These are phyloP conservation scores for Homolaphlyctis polyrhiza DNA, from an alignment of 371 early-diverging fungal species.

Conservation along the genomic window DNA sequence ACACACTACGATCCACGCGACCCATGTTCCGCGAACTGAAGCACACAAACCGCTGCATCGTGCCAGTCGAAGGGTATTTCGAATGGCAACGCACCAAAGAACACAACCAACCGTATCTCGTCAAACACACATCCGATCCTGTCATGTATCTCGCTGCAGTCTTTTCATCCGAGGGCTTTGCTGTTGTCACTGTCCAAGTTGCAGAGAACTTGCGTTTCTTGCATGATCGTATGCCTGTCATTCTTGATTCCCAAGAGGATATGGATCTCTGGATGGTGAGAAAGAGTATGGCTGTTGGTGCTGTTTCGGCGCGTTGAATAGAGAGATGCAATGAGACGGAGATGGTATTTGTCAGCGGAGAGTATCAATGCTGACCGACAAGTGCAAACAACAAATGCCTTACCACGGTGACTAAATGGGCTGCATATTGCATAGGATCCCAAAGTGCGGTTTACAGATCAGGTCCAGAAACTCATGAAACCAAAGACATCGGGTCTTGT, in stretches of 20 bases:
- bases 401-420: too few relatives aligned
- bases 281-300: too few relatives aligned
- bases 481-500: too few relatives aligned
- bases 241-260: conserved; percentile 47
- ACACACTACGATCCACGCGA: neutral
- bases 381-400: too few relatives aligned
- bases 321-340: too few relatives aligned
- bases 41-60: conserved; percentile 1
- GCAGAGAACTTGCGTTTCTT: conserved; percentile 44
- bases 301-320: too few relatives aligned
- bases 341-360: too few relatives aligned
- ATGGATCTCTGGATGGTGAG: conserved; percentile 58
- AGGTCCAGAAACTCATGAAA: too few relatives aligned
- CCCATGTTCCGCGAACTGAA: neutral
- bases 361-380: too few relatives aligned
- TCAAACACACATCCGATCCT: neutral
- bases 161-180: neutral
- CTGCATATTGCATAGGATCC: too few relatives aligned
- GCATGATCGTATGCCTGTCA: conserved; percentile 73
- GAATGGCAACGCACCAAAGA: conserved; percentile 4
- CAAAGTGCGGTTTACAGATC: too few relatives aligned
- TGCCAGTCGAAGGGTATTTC: neutral
- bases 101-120: neutral
- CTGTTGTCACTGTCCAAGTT: conserved; percentile 52
- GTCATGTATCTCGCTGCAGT: neutral